These are phyloP conservation scores for Mangifera indica DNA, from an alignment of 345 rosid species.

Conservation along the genomic window DNA sequence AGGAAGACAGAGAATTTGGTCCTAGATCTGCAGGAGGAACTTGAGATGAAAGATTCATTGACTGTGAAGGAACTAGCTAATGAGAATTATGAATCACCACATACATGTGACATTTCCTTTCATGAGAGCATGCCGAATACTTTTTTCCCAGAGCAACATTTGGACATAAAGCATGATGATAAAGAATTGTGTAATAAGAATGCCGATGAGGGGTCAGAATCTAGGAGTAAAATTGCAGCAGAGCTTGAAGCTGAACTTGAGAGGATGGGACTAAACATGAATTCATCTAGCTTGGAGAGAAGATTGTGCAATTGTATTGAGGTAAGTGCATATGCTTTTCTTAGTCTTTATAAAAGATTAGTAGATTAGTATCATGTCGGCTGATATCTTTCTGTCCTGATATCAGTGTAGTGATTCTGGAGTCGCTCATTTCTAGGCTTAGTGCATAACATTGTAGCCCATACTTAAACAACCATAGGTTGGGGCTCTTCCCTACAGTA, in stretches of 20 bases:
- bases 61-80: constrained; percentile 53
- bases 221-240: constrained; percentile 81
- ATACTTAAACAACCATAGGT: not conserved
- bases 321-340: constrained; percentile 36
- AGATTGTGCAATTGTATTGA: constrained; percentile 48
- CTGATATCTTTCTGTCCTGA: not conserved
- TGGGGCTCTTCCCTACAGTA: not conserved
- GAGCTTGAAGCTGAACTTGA: constrained; percentile 97
- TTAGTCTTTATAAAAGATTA: constrained; percentile 5
- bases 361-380: constrained; percentile 1
- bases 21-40: constrained; percentile 76
- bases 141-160: constrained; percentile 18
- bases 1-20: constrained; percentile 67
- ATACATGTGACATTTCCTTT: constrained; percentile 29
- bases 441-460: not conserved
- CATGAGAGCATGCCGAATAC: constrained; percentile 23
- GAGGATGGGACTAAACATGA: constrained; percentile 75
- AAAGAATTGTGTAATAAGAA: constrained; percentile 34
- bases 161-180: constrained; percentile 20
- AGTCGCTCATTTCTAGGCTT: constrained; percentile 2
- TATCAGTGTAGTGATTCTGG: not conserved
- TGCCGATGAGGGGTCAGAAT: constrained; percentile 41
- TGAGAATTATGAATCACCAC: constrained; percentile 44
- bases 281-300: constrained; percentile 40
- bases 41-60: constrained; percentile 63